phyloP scores from a whole-genome alignment of 2,329 filamentous ascomycete species.

The Dactylonectria estremocensis region DNA sequence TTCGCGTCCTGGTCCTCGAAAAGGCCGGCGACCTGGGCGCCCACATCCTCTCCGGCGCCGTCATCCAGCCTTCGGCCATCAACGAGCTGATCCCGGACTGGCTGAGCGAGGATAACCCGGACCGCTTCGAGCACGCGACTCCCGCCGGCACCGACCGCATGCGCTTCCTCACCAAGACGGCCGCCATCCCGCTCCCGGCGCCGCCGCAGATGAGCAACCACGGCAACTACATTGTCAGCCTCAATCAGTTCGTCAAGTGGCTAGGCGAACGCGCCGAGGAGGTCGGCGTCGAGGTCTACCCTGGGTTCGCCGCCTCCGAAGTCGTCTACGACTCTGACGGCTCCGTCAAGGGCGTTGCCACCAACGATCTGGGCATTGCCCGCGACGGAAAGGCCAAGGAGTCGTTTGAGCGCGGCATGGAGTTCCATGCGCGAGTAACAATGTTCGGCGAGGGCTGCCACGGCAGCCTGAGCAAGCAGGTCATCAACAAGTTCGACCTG shows the following conservation, averaged over 20 bases:
- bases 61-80: slow-evolving; percentile 90
- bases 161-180: slow-evolving; percentile 91
- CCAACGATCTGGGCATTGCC: slow-evolving; percentile 91
- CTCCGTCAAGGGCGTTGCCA: slow-evolving; percentile 93
- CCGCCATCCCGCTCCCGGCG: slow-evolving; percentile 84
- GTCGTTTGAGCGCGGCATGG: slow-evolving; percentile 96
- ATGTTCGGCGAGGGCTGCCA: slow-evolving; percentile 96
- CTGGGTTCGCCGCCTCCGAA: slow-evolving; percentile 95
- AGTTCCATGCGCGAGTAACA: slow-evolving; percentile 94
- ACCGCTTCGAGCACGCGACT: slow-evolving; percentile 89
- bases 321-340: slow-evolving; percentile 90
- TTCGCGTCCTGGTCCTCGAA: slow-evolving; percentile 91
- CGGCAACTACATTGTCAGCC: slow-evolving; percentile 96
- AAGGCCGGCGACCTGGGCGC: slow-evolving; percentile 96
- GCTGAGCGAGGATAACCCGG: slow-evolving; percentile 89
- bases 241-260: slow-evolving; percentile 97
- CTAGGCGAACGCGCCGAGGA: slow-evolving; percentile 97
- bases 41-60: slow-evolving; percentile 95
- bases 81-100: slow-evolving; percentile 95
- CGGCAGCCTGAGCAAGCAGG: slow-evolving; percentile 94
- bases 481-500: slow-evolving; percentile 94
- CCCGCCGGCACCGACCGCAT: slow-evolving; percentile 88
- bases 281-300: slow-evolving; percentile 94
- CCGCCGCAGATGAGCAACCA: slow-evolving; percentile 99
- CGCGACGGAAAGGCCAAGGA: slow-evolving; percentile 89